Base-by-base conservation (phyloP, 345 rosid species). In the Populus deltoides region DNA sequence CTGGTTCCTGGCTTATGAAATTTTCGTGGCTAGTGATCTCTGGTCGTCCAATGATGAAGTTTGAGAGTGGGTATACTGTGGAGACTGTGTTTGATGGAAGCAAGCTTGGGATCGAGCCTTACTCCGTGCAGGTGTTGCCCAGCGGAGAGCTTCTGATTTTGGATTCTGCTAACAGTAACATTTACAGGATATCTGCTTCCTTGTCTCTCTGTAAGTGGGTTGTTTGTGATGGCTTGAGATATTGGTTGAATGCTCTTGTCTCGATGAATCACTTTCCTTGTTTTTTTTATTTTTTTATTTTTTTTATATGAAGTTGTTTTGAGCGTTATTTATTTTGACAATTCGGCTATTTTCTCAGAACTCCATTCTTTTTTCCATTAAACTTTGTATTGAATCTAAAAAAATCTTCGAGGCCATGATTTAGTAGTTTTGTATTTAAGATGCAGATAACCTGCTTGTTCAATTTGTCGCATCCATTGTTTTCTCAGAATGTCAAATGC, bases 71-170 rank as follows among this genome's bases (percentile, higher is more conserved):
- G n/a, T 97, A 92, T 77, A 71, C 87, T 39, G 99, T 97, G 72
- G 99, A 97, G 85, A 97, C 99, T 1, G 97, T 97, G 77, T 94
- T 97, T 81, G 99, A 97, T 73, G 99, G 99, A 77, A 97, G 99
- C 81, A 97, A 94, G 78, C 97, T 94, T 35, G 98, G 98, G 49
- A 86, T 94, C 51, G 99, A 94, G 83, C 99, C 99, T 36, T 85
- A 89, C 80, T 82, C 95, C 0, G 89, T 97, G 25, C 97, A 97
- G 78, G 90, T 94, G 70, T 79, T 92, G 83, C 93, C 98, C 0
- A 85, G 84, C 62, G 99, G 97, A 20, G 99, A 97, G 85, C 83
- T 97, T 51, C 90, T 97, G 45, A 86, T 97, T 83, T 86, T 97
- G 80, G 99, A 97, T 82, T 90, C 98, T 80, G 89, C 90, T 76